Conservation (phyloP, 306 rosid genomes). For the Luffa aegyptiaca region DNA sequence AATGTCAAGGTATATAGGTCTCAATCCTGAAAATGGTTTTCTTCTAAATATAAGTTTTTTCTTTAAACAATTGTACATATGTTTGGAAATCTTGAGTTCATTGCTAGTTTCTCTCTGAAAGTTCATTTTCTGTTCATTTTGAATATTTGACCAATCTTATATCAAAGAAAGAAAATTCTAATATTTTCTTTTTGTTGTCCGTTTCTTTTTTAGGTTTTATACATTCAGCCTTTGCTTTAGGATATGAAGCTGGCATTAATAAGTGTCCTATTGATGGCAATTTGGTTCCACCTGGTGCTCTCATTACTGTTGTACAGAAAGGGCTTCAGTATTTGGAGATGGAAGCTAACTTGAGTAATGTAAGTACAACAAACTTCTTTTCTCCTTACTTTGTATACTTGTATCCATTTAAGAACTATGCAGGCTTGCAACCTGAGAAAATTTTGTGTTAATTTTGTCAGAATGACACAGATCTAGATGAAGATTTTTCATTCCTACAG, state of each 20-base stretch:
- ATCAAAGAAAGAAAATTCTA: not conserved
- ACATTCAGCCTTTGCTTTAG: constrained; percentile 89
- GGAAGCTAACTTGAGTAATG: constrained; percentile 97
- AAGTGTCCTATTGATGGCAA: constrained; percentile 80
- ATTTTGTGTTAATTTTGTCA: constrained; percentile 69
- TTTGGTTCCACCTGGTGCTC: constrained; percentile 83
- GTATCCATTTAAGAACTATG: constrained; percentile 13
- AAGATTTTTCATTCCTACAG: constrained; percentile 86
- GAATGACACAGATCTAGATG: constrained; percentile 85
- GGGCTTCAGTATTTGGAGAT: constrained; percentile 96
- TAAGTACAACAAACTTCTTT: constrained; percentile 38
- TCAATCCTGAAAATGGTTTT: not conserved
- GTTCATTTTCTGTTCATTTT: not conserved
- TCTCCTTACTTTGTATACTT: not conserved
- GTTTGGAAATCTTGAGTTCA: not conserved
- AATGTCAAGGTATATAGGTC: not conserved
- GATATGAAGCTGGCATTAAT: constrained; percentile 87
- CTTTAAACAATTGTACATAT: not conserved
- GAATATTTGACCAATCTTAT: not conserved
- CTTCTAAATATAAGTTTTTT: not conserved
- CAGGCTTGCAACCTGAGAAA: constrained; percentile 29
- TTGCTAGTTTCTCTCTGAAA: not conserved
- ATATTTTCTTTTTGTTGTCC: not conserved
- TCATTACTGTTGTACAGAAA: constrained; percentile 78
- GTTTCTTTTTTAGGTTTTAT: constrained; percentile 56